Conservation (phyloP, 352 stramenopile genomes). For the Phytophthora vignae region DNA sequence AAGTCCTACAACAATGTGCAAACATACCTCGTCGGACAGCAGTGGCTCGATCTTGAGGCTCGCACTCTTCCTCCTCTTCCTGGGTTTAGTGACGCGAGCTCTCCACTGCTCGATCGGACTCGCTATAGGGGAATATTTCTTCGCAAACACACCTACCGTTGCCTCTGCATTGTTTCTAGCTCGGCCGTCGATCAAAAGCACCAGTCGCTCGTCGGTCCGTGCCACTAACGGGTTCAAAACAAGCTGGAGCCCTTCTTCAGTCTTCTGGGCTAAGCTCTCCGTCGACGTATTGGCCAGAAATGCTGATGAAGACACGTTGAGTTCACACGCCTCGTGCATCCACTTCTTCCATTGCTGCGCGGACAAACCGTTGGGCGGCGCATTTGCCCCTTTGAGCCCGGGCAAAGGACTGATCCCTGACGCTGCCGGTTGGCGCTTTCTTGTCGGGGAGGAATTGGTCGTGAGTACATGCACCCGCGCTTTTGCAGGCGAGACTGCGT, state of each 20-base stretch:
- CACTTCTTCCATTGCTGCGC: constrained; percentile 25
- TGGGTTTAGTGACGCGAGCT: constrained; percentile 1
- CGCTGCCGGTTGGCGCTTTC: background rate
- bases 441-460: background rate
- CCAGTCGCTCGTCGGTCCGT: constrained; percentile 6
- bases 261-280: constrained; percentile 9
- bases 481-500: constrained; percentile 17
- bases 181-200: constrained; percentile 1
- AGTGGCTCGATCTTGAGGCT: constrained; percentile 29
- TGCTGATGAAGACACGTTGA: constrained; percentile 17
- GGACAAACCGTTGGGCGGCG: constrained; percentile 4
- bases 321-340: constrained; percentile 32
- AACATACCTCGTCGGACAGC: constrained; percentile 32
- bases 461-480: background rate
- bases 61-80: constrained; percentile 8
- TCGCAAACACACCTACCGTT: background rate
- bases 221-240: constrained; percentile 17
- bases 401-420: constrained; percentile 7
- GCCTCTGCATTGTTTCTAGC: background rate
- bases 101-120: constrained; percentile 18
- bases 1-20: no score
- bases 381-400: background rate
- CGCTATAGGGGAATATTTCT: background rate
- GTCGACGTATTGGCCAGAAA: constrained; percentile 21
- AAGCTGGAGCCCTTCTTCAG: constrained; percentile 18